A percentile compares a stretch with the other conserved stretches of the same genome.
These are phyloP conservation scores for Elongisporangium prolatum DNA, from an alignment of 352 stramenopile genomes.

Conservation along the genomic window DNA sequence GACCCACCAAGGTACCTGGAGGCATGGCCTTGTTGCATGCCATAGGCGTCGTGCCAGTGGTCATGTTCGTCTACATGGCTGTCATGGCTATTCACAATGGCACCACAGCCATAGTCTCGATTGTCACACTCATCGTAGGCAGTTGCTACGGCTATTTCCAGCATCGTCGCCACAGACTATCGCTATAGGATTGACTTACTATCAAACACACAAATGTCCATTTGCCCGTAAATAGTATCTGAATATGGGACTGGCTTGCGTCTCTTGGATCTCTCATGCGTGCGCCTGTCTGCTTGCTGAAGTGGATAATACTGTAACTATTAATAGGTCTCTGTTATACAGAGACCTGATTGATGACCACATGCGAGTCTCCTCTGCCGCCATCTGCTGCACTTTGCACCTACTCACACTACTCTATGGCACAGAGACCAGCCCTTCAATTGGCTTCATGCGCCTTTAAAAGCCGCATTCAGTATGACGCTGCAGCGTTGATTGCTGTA, in stretches of 20 bases:
- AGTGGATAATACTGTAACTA: no score
- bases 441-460: not conserved
- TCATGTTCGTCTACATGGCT: conserved; percentile 30
- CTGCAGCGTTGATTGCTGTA: not conserved
- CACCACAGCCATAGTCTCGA: conserved; percentile 18
- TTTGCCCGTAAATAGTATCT: no score
- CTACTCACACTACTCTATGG: not conserved
- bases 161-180: not conserved
- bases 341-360: no score
- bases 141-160: not conserved
- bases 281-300: no score
- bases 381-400: not conserved
- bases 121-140: not conserved
- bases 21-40: conserved; percentile 12
- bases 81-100: conserved; percentile 21
- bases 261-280: no score
- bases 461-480: not conserved
- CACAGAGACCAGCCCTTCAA: not conserved
- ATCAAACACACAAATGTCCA: no score
- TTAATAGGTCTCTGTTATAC: no score
- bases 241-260: no score
- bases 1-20: conserved; percentile 36
- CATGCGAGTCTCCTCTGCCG: not conserved
- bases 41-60: conserved; percentile 15
- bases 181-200: not conserved